Percentiles rank a stretch among this genome's conserved stretches.
Evolutionary conservation across 305 asterid species (phyloP).

Genomic region (Fraxinus angustifolia): DNA sequence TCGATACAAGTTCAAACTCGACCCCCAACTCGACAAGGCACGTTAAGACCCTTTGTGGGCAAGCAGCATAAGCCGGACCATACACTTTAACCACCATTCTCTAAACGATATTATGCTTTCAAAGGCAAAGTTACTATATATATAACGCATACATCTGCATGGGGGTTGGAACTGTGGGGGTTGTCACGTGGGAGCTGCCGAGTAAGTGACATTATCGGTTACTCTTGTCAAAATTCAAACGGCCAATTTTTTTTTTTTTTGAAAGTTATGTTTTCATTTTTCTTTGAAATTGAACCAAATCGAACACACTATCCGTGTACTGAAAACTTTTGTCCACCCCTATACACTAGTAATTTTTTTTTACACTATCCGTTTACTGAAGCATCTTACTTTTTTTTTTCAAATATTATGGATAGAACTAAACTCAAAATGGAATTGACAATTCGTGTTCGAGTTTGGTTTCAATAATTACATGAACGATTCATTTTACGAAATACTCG

Average conservation of each 20-base stretch:
- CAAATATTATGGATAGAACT: neutral
- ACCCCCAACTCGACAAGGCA: constrained; percentile 67
- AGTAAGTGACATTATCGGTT: neutral
- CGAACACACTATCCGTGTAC: neutral
- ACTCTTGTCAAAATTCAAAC: neutral
- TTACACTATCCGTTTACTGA: too few relatives aligned
- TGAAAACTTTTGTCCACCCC: neutral
- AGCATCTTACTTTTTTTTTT: neutral
- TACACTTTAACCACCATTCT: constrained; percentile 69
- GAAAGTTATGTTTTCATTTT: neutral
- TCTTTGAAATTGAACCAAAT: neutral
- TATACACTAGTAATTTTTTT: too few relatives aligned
- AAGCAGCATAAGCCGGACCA: constrained; percentile 65
- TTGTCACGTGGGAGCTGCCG: neutral
- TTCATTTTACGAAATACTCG: too few relatives aligned
- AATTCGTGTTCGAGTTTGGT: neutral
- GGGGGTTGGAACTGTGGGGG: neutral
- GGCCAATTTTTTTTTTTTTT: neutral
- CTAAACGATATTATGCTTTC: neutral
- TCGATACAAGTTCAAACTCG: constrained; percentile 52
- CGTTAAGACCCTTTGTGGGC: constrained; percentile 74
- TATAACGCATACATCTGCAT: neutral
- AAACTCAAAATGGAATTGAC: neutral
- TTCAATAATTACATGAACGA: too few relatives aligned
- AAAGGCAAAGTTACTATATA: neutral